phyloP scores from a whole-genome alignment of 208 protist species.

The Acanthamoeba rhysodes region DNA sequence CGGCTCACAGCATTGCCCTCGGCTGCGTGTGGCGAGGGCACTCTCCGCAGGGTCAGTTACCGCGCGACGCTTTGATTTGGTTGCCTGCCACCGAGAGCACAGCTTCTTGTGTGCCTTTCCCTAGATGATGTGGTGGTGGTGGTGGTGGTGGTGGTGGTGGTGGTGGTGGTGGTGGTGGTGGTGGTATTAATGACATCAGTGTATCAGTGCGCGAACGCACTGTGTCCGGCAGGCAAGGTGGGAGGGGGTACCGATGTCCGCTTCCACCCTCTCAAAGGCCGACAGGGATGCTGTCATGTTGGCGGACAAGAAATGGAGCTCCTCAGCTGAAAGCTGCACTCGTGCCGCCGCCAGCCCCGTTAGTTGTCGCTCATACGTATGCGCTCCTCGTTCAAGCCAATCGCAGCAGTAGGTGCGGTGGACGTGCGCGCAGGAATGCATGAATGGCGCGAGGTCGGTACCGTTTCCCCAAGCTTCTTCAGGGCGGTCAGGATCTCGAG shows the following conservation, averaged over 20 bases:
- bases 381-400: no score
- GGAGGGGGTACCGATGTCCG: background rate
- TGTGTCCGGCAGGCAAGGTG: background rate
- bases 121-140: background rate
- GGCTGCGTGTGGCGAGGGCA: background rate
- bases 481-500: slow-evolving; percentile 90
- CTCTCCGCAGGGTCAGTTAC: background rate
- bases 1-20: no score
- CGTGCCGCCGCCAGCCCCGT: background rate
- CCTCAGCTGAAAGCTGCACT: slow-evolving; percentile 83
- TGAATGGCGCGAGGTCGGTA: background rate
- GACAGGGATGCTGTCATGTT: slow-evolving; percentile 76
- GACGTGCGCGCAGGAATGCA: no score
- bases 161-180: no score
- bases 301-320: slow-evolving; percentile 83
- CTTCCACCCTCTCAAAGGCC: background rate
- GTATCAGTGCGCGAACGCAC: background rate
- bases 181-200: no score
- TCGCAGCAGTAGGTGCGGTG: background rate
- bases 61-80: slow-evolving; percentile 81
- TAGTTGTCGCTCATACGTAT: background rate
- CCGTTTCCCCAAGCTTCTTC: slow-evolving; percentile 88
- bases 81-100: slow-evolving; percentile 82
- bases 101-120: slow-evolving; percentile 76
- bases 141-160: no score